These are phyloP conservation scores for Aspergillus cavernicola DNA, from an alignment of 495 filamentous ascomycete genomes.

Conservation along the genomic window DNA sequence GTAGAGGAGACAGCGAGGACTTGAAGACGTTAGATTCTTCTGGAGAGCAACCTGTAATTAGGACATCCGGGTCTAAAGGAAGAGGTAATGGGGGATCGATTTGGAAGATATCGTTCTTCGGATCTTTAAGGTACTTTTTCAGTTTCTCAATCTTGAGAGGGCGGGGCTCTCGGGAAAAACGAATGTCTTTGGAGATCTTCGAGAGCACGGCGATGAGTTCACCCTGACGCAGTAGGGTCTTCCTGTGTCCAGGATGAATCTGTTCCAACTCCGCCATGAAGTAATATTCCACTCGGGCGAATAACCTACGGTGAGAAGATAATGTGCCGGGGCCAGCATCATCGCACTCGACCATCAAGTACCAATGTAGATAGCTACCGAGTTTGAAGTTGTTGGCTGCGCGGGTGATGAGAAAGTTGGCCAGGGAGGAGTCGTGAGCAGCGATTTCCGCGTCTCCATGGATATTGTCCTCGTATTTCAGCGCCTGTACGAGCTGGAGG, in stretches of 20 bases:
- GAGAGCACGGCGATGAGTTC: conserved; percentile 84
- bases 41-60: conserved; percentile 72
- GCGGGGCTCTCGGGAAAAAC: conserved; percentile 72
- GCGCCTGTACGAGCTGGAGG: conserved; percentile 89
- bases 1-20: conserved; percentile 84
- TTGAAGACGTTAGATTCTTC: conserved; percentile 93
- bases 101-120: conserved; percentile 76
- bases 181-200: conserved; percentile 86
- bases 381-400: conserved; percentile 83
- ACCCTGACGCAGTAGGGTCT: conserved; percentile 77
- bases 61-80: conserved; percentile 80
- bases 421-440: conserved; percentile 80
- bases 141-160: conserved; percentile 75
- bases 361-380: conserved; percentile 96
- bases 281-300: conserved; percentile 87
- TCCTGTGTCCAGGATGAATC: conserved; percentile 60
- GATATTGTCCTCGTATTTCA: conserved; percentile 86
- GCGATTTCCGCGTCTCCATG: conserved; percentile 56
- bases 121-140: conserved; percentile 78
- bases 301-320: conserved; percentile 72
- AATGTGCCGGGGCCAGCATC: conserved; percentile 70
- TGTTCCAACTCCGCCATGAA: conserved; percentile 81
- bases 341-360: conserved; percentile 94
- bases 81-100: conserved; percentile 87
- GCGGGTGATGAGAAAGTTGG: conserved; percentile 80